These are phyloP conservation scores for Ephemerocybe angulata DNA, from an alignment of 768 basidiomycete species.

Conservation along the genomic window DNA sequence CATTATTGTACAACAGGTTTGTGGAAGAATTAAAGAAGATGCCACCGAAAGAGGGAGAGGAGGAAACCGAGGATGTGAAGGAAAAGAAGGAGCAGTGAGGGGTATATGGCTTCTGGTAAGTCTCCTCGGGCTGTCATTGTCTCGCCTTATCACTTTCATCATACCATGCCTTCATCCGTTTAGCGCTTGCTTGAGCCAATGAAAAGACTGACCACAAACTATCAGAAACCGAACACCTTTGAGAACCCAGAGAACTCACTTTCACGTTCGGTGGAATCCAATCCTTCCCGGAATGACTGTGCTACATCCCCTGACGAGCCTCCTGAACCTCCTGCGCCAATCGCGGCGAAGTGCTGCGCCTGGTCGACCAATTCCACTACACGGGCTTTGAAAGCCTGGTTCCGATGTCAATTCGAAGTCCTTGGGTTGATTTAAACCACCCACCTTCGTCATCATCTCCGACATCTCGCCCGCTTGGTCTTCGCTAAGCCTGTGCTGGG, in stretches of 20 bases:
- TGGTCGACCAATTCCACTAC: conserved; percentile 80
- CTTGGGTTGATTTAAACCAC: neutral
- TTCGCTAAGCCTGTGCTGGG: conserved; percentile 70
- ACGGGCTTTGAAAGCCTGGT: conserved; percentile 76
- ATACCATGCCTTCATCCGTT: conserved; percentile 79
- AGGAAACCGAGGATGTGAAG: conserved; percentile 1
- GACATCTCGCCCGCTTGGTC: conserved; percentile 71
- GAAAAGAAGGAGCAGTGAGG: conserved; percentile 29
- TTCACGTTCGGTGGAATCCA: conserved; percentile 91
- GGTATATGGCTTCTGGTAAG: neutral
- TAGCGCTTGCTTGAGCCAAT: conserved; percentile 79
- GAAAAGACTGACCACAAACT: conserved; percentile 60
- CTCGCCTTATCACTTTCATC: conserved; percentile 61
- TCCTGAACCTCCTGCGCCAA: conserved; percentile 57
- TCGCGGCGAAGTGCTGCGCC: conserved; percentile 80
- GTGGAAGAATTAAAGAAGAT: conserved; percentile 55
- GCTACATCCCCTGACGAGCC: conserved; percentile 53
- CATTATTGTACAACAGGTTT: conserved; percentile 47
- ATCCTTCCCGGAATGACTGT: conserved; percentile 81
- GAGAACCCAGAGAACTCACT: conserved; percentile 46
- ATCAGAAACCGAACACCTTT: conserved; percentile 8
- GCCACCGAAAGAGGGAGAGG: conserved; percentile 17
- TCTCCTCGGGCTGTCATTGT: conserved; percentile 30
- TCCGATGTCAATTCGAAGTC: neutral
- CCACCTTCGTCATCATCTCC: conserved; percentile 62